These are phyloP conservation scores for Rhizophagus sp. DNA, from an alignment of 192 early-diverging fungal species.

Conservation along the genomic window DNA sequence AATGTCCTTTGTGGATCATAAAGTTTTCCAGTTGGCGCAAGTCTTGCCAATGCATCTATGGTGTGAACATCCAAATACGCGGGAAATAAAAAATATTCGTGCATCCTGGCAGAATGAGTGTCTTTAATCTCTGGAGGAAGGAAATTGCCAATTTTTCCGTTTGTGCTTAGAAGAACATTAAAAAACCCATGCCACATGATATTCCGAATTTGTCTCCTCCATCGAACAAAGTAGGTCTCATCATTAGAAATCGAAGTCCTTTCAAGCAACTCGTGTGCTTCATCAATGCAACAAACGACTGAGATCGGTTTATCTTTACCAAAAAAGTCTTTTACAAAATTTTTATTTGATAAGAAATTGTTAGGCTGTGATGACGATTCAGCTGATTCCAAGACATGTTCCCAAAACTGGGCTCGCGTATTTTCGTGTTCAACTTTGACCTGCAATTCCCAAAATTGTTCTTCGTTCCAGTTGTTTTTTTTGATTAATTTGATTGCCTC, in stretches of 20 bases:
- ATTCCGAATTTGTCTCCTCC: not conserved
- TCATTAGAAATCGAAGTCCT: not conserved
- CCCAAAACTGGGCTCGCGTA: no score
- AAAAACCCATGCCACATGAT: constrained; percentile 2
- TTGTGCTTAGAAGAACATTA: not conserved
- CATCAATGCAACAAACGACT: constrained; percentile 4
- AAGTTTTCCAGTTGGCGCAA: not conserved
- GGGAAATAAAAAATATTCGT: constrained; percentile 1
- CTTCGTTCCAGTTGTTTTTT: no score
- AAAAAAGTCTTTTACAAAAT: not conserved
- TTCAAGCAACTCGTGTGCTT: not conserved
- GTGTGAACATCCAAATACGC: constrained; percentile 6
- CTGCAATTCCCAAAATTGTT: no score
- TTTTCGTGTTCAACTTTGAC: no score
- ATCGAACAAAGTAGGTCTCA: not conserved
- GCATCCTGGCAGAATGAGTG: not conserved
- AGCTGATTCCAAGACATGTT: no score
- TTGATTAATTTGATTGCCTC: no score
- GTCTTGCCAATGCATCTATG: not conserved
- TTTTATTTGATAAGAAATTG: no score
- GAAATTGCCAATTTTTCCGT: not conserved
- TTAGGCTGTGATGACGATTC: no score
- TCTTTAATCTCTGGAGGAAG: not conserved
- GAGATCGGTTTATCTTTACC: not conserved
- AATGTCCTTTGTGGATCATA: not conserved